These are phyloP conservation scores for Glutinoglossum americanum DNA, from an alignment of 495 filamentous ascomycete species.

Conservation along the genomic window DNA sequence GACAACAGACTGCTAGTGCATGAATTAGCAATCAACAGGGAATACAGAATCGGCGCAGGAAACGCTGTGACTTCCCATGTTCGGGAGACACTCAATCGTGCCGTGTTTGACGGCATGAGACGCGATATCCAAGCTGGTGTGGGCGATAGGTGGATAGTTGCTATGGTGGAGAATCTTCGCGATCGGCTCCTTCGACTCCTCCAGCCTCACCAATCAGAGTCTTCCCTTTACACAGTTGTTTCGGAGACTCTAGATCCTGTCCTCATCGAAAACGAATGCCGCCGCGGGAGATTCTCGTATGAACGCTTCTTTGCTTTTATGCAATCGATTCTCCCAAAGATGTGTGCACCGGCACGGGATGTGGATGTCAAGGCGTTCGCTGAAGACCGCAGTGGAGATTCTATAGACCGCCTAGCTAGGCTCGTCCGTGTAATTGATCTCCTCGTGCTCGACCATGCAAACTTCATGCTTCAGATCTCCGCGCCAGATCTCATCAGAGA, in stretches of 20 bases:
- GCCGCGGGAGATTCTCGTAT: slow-evolving; percentile 73
- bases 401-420: slow-evolving; percentile 65
- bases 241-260: slow-evolving; percentile 68
- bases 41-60: slow-evolving; percentile 36
- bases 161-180: slow-evolving; percentile 68
- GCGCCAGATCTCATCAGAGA: slow-evolving; percentile 68
- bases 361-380: slow-evolving; percentile 59
- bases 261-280: slow-evolving; percentile 52
- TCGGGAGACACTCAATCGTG: slow-evolving; percentile 32
- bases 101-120: slow-evolving; percentile 61
- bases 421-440: slow-evolving; percentile 74
- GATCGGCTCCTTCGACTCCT: slow-evolving; percentile 67
- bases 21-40: slow-evolving; percentile 77
- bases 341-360: slow-evolving; percentile 84
- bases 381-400: slow-evolving; percentile 44
- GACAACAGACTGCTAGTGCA: slow-evolving; percentile 74
- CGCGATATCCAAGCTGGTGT: slow-evolving; percentile 47
- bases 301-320: slow-evolving; percentile 85
- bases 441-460: slow-evolving; percentile 85
- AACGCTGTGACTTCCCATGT: slow-evolving; percentile 14
- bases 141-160: slow-evolving; percentile 54
- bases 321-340: slow-evolving; percentile 67
- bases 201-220: slow-evolving; percentile 31
- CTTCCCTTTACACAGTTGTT: slow-evolving; percentile 64
- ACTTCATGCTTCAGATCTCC: slow-evolving; percentile 67